Evolutionary conservation across 441 rosid genomes (phyloP).

Genomic region (Metrosideros polymorpha): DNA sequence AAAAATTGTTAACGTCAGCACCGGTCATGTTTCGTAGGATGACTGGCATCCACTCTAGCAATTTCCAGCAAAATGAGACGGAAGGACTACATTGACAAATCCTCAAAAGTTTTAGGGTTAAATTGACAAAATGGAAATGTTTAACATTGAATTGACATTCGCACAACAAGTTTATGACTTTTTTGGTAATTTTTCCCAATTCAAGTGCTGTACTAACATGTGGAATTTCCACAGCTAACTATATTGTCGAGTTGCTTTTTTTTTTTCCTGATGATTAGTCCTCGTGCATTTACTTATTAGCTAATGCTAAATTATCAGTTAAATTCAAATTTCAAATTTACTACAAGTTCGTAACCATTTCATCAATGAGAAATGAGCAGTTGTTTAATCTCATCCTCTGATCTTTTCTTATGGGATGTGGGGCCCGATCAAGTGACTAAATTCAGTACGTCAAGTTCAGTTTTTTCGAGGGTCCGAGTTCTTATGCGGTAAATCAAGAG

Average conservation of each 20-base stretch:
- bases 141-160: not conserved
- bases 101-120: not conserved
- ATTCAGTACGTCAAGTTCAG: not conserved
- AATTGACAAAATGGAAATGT: fast-evolving
- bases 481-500: not conserved
- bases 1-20: not conserved
- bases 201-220: not conserved
- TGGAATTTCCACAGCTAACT: not conserved
- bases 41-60: not conserved
- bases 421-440: not conserved
- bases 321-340: not conserved
- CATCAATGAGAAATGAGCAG: not conserved
- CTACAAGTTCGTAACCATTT: not conserved
- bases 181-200: not conserved
- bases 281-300: not conserved
- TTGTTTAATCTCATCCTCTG: not conserved
- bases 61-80: not conserved
- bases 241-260: not conserved
- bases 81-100: not conserved
- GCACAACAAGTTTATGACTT: not conserved
- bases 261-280: not conserved
- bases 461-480: not conserved
- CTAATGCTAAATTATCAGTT: not conserved
- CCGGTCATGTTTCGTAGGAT: not conserved
- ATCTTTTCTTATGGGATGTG: not conserved